Evolutionary conservation across 2,329 filamentous ascomycete genomes (phyloP).

Genomic region (Calonectria crousiana): DNA sequence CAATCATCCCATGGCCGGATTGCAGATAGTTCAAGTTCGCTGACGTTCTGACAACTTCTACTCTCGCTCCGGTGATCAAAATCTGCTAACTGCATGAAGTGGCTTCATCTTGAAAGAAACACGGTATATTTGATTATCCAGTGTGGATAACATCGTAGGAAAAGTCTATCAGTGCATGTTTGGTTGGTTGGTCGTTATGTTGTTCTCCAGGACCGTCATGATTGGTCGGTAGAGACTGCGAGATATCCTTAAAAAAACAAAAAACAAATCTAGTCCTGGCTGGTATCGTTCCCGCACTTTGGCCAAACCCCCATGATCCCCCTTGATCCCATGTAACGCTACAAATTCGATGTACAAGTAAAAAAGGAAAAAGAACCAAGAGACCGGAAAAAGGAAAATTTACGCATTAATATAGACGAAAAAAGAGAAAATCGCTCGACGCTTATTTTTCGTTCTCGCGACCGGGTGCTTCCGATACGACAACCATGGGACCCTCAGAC

Average conservation of each 20-base stretch:
- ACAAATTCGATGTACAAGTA: neutral
- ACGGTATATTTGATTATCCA: neutral
- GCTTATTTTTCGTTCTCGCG: neutral
- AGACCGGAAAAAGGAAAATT: neutral
- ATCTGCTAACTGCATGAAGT: too few species aligned
- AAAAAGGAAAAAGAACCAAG: neutral
- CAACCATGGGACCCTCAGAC: neutral
- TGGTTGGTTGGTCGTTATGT: neutral
- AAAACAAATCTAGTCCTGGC: neutral
- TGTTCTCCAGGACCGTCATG: neutral
- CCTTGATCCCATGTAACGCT: neutral
- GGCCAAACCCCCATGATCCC: neutral
- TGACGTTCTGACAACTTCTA: too few species aligned
- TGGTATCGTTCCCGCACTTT: neutral
- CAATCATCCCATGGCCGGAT: too few species aligned
- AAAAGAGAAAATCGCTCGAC: neutral
- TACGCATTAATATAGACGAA: neutral
- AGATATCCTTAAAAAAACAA: neutral
- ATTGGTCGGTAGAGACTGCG: constrained; percentile 1
- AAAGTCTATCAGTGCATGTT: neutral
- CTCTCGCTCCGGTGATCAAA: too few species aligned
- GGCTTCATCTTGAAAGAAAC: neutral
- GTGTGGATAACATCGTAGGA: neutral
- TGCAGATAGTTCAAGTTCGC: too few species aligned
- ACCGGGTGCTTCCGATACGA: neutral